Evolutionary conservation across 2,329 filamentous ascomycete genomes (phyloP).

Genomic region (Camptophora hylomeconis): DNA sequence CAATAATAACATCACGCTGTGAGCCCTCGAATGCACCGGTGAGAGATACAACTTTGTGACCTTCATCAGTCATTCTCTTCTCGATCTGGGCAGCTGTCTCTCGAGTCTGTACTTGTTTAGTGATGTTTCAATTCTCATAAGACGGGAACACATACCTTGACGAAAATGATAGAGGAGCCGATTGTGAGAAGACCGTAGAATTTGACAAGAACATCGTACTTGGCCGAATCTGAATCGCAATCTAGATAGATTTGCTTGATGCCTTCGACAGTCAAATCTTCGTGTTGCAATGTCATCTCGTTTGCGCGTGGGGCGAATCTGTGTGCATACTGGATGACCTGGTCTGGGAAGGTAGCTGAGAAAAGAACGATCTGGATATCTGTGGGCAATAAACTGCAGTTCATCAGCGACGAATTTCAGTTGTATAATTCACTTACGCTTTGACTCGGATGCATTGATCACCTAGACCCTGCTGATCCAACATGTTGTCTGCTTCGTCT

Average conservation of each 20-base stretch:
- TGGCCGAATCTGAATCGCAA: constrained; percentile 66
- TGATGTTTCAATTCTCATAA: not conserved
- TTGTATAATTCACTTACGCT: constrained; percentile 52
- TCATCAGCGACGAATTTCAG: too few species aligned
- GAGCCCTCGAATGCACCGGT: constrained; percentile 77
- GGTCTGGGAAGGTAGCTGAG: constrained; percentile 82
- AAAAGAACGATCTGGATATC: constrained; percentile 82
- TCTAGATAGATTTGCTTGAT: constrained; percentile 98
- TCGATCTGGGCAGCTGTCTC: constrained; percentile 77
- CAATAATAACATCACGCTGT: constrained; percentile 71
- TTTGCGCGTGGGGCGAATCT: constrained; percentile 79
- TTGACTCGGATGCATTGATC: constrained; percentile 92
- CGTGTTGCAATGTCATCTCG: constrained; percentile 72
- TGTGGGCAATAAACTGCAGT: constrained; percentile 58
- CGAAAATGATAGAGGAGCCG: constrained; percentile 95
- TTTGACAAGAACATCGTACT: constrained; percentile 79
- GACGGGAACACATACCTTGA: constrained; percentile 49
- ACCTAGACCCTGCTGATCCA: constrained; percentile 87
- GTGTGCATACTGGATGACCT: constrained; percentile 71
- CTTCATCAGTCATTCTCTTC: constrained; percentile 71
- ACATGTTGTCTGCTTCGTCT: constrained; percentile 97
- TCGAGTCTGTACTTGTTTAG: constrained; percentile 48
- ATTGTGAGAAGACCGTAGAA: constrained; percentile 95
- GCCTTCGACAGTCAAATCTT: constrained; percentile 88
- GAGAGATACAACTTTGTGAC: constrained; percentile 80